Evolutionary conservation across 1,139 yeast species (phyloP).

Genomic region (Kazachstania sp.): DNA sequence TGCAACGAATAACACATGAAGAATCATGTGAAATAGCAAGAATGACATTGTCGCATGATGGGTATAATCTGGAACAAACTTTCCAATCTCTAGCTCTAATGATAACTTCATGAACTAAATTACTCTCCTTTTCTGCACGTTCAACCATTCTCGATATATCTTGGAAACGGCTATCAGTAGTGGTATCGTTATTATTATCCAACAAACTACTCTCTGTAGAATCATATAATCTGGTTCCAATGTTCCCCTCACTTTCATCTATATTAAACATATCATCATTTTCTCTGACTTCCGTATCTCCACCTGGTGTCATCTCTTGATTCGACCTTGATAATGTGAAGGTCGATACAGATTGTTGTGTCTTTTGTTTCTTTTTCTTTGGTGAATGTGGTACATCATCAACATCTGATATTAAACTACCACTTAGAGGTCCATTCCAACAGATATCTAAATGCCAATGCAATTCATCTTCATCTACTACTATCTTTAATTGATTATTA

Average conservation of each 20-base stretch:
- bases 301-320: not conserved
- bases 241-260: slow-evolving; percentile 16
- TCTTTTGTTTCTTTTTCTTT: not conserved
- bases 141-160: slow-evolving; percentile 19
- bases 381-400: not conserved
- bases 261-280: slow-evolving; percentile 12
- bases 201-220: not conserved
- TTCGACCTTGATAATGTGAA: not conserved
- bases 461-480: slow-evolving; percentile 24
- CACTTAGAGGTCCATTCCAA: slow-evolving; percentile 30
- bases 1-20: slow-evolving; percentile 29
- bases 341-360: not conserved
- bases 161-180: slow-evolving; percentile 5
- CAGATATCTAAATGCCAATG: slow-evolving; percentile 29
- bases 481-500: slow-evolving; percentile 13
- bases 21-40: slow-evolving; percentile 29
- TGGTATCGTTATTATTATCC: slow-evolving; percentile 1
- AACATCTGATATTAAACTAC: not conserved
- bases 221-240: not conserved
- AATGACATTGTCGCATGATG: slow-evolving; percentile 28
- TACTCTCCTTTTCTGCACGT: slow-evolving; percentile 17
- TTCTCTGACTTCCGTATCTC: not conserved
- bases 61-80: slow-evolving; percentile 27
- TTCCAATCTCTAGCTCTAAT: slow-evolving; percentile 29
- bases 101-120: slow-evolving; percentile 20